Conservation (phyloP, 2,329 filamentous ascomycete species). For the Pseudocercospora eumusae region DNA sequence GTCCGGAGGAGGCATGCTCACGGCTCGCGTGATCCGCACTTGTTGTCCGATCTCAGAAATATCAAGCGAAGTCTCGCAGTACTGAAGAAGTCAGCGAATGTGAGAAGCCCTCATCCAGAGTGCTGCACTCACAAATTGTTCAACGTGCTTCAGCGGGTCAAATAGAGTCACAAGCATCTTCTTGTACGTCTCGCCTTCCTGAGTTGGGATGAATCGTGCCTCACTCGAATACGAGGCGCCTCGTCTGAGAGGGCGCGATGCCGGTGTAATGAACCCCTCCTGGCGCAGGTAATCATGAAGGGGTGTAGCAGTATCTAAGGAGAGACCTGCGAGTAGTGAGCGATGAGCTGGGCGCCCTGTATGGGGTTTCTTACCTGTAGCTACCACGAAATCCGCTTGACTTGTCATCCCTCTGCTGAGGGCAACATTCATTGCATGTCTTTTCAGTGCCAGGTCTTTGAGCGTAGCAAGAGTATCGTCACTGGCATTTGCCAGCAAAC, state of each 20-base stretch:
- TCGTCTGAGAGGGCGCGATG: slow-evolving; percentile 23
- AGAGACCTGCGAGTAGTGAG: slow-evolving; percentile 26
- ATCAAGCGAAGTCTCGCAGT: slow-evolving; percentile 6
- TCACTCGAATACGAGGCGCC: slow-evolving; percentile 26
- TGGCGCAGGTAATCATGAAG: slow-evolving; percentile 29
- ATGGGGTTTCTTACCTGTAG: slow-evolving; percentile 24
- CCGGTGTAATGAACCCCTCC: slow-evolving; percentile 28
- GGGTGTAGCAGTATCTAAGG: slow-evolving; percentile 11
- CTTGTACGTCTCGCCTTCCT: slow-evolving; percentile 25
- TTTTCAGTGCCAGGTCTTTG: slow-evolving; percentile 29
- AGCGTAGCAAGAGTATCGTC: slow-evolving; percentile 19
- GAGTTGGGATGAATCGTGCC: slow-evolving; percentile 28
- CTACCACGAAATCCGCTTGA: slow-evolving; percentile 21
- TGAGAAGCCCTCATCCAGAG: neutral
- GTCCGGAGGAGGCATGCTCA: slow-evolving; percentile 30
- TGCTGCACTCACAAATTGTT: slow-evolving; percentile 25
- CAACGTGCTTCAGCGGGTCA: slow-evolving; percentile 33
- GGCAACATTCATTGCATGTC: slow-evolving; percentile 33
- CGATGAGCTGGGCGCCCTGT: neutral
- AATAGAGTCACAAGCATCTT: slow-evolving; percentile 33
- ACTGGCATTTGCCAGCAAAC: slow-evolving; percentile 40
- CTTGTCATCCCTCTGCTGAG: slow-evolving; percentile 28
- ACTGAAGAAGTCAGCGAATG: slow-evolving; percentile 16
- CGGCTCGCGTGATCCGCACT: slow-evolving; percentile 15
- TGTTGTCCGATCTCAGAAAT: slow-evolving; percentile 15